A percentile compares a stretch with the other conserved stretches of the same genome.
These are phyloP conservation scores for Fusarium haematococcum DNA, from an alignment of 2,329 filamentous ascomycete species.

Conservation along the genomic window DNA sequence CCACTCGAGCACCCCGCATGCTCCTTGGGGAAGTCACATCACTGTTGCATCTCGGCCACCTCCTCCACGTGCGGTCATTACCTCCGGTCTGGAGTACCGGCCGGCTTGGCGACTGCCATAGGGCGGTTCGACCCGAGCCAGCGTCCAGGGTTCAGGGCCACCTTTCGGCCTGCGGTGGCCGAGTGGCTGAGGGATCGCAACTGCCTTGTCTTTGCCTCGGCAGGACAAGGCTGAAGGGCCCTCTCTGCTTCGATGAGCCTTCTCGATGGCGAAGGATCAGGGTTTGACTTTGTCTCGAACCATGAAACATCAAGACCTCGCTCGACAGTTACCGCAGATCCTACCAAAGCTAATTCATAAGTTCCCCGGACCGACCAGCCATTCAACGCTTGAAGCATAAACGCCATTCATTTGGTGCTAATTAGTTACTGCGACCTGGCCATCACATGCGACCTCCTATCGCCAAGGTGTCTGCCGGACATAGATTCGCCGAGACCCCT, in stretches of 20 bases:
- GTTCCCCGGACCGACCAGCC: neutral
- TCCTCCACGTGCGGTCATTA: conserved; percentile 24
- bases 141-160: conserved; percentile 10
- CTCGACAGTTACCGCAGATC: neutral
- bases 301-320: neutral
- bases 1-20: conserved; percentile 33
- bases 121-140: conserved; percentile 40
- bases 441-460: conserved; percentile 33
- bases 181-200: conserved; percentile 11
- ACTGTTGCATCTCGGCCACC: neutral
- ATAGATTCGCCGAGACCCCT: conserved; percentile 11
- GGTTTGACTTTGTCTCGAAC: neutral
- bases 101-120: conserved; percentile 19
- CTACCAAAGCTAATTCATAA: neutral
- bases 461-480: conserved; percentile 15
- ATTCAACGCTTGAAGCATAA: neutral
- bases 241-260: neutral
- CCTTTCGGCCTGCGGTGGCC: conserved; percentile 15
- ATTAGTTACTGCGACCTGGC: neutral
- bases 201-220: conserved; percentile 5
- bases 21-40: conserved; percentile 18
- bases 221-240: neutral
- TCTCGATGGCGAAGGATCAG: neutral
- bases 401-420: neutral
- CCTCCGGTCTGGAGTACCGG: conserved; percentile 27